Conservation (phyloP, 768 basidiomycete species). For the Psilocybe tampanensis region DNA sequence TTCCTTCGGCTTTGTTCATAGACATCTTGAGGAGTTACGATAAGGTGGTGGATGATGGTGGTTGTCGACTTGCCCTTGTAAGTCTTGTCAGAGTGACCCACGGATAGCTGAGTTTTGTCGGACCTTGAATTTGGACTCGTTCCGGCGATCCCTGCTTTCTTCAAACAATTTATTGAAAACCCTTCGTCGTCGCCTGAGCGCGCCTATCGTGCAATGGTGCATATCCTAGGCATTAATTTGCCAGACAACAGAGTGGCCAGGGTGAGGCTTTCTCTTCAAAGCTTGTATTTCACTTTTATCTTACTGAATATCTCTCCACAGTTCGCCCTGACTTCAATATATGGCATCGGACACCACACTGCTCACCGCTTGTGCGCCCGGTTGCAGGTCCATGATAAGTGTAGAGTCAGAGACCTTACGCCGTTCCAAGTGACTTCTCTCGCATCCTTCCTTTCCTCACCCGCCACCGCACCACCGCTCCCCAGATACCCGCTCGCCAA, state of each 20-base stretch:
- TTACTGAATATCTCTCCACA: constrained; percentile 30
- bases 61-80: constrained; percentile 12
- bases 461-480: constrained; percentile 70
- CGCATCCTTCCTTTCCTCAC: constrained; percentile 93
- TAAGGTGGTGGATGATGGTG: background rate
- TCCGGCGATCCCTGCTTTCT: background rate
- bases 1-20: constrained; percentile 76
- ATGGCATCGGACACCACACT: constrained; percentile 80
- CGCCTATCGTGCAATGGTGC: constrained; percentile 59
- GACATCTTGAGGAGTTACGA: constrained; percentile 53
- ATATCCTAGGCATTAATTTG: constrained; percentile 84
- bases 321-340: constrained; percentile 91
- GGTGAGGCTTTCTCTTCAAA: constrained; percentile 46
- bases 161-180: constrained; percentile 10
- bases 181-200: constrained; percentile 1
- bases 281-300: background rate
- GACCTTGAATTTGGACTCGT: constrained; percentile 27
- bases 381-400: constrained; percentile 86
- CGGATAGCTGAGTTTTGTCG: constrained; percentile 22
- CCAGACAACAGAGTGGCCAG: constrained; percentile 76
- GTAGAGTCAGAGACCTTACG: constrained; percentile 80
- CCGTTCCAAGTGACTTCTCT: constrained; percentile 88
- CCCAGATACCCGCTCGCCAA: constrained; percentile 69
- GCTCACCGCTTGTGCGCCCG: constrained; percentile 87
- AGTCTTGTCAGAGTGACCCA: too few species aligned